Conservation (phyloP, 2,329 filamentous ascomycete species). For the Xylariomycetidae sp. region DNA sequence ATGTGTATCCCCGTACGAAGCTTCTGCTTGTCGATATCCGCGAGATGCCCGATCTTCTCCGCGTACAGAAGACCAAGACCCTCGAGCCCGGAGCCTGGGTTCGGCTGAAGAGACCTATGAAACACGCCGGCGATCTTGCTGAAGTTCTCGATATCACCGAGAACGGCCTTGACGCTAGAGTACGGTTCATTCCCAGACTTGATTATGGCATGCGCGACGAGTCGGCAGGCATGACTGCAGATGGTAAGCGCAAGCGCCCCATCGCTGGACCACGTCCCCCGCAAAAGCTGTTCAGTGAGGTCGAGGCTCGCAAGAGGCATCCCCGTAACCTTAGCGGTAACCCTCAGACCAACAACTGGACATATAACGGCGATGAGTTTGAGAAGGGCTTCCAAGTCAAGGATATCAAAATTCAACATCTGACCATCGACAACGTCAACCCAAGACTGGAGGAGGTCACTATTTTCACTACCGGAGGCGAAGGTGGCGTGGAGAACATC, state of each 20-base stretch:
- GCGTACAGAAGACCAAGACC: slow-evolving; percentile 78
- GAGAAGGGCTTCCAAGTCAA: slow-evolving; percentile 91
- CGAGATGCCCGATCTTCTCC: slow-evolving; percentile 94
- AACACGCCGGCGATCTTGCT: slow-evolving; percentile 84
- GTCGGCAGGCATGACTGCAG: slow-evolving; percentile 36
- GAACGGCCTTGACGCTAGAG: slow-evolving; percentile 81
- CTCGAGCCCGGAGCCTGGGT: slow-evolving; percentile 89
- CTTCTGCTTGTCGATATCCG: slow-evolving; percentile 89
- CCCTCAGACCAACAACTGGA: slow-evolving; percentile 73
- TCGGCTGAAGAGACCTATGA: slow-evolving; percentile 70
- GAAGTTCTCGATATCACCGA: slow-evolving; percentile 89
- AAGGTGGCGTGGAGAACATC: slow-evolving; percentile 89
- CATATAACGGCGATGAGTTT: slow-evolving; percentile 83
- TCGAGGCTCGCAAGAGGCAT: slow-evolving; percentile 85
- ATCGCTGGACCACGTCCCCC: slow-evolving; percentile 66
- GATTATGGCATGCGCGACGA: slow-evolving; percentile 91
- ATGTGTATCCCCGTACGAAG: slow-evolving; percentile 84
- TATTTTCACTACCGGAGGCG: slow-evolving; percentile 80
- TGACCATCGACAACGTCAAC: slow-evolving; percentile 85
- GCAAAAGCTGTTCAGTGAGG: slow-evolving; percentile 85
- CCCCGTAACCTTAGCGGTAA: slow-evolving; percentile 58
- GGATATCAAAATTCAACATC: slow-evolving; percentile 81
- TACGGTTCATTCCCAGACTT: slow-evolving; percentile 82
- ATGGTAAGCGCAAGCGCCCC: slow-evolving; percentile 75
- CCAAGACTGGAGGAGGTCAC: slow-evolving; percentile 92